Base-by-base conservation (phyloP, 2,329 filamentous ascomycete species). In the Arthrinium phaeospermum region DNA sequence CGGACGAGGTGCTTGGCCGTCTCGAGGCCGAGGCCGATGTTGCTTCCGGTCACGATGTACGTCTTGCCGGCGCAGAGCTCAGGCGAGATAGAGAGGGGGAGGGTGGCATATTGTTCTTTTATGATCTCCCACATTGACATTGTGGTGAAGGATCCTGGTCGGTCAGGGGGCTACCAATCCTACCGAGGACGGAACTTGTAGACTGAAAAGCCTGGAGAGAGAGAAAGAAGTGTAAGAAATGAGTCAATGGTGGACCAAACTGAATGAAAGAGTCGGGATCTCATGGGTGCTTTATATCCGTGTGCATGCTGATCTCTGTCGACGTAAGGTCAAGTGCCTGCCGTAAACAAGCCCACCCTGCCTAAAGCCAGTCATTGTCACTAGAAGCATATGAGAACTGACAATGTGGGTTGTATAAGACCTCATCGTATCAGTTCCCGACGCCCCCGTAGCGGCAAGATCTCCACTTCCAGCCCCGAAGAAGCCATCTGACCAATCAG, bases 11-110 rank as follows among this genome's bases (percentile, higher is more conserved):
- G 72, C n/a, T 68, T 67, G 22, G 57, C 57, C 34, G 57, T 57
- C 49, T 71, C 72, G 14, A 73, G 34, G 24, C 72, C 72, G 24
- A 73, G 22, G 30, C 72, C 69, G 37, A 61, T 61, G 34, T 69
- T 73, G 44, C 69, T 41, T 6, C 72, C 72, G 22, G 72, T 73
- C 41, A 73, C 69, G 22, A 73, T 73, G 37, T 51, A 67, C 3
- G 49, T 71, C 30, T 71, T 71, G 16, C 72, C 72, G 13, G 30
- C 34, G 27, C 64, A 71, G 51, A 67, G 46, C n/a, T 41, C 27
- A 19, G 69, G 44, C 22, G 68, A 61, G 41, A 44, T 30, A 27
- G 69, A 53, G 19, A 72, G 67, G 3, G 67, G 67, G 13, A 68
- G n/a, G 13, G 67, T 34, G 5, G 5, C n/a, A 41, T 41, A 68